Evolutionary conservation across 2,329 filamentous ascomycete species (phyloP), one percentile per base, ranked within the genome.

Genomic region (Cladosporium cucumerinum): DNA sequence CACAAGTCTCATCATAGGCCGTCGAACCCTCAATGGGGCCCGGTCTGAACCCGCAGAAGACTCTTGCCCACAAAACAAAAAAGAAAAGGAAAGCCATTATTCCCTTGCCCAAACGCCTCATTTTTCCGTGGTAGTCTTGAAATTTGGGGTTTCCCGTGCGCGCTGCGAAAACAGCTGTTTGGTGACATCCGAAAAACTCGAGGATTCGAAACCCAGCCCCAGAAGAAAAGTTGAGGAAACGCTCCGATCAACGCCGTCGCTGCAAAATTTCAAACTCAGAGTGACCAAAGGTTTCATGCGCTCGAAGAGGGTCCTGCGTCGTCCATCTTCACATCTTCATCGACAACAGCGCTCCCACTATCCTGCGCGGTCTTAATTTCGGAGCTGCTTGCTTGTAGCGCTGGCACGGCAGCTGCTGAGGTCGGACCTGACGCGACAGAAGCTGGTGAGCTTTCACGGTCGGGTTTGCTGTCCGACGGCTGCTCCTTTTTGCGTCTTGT

Each of bases 401-500:
- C 62, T 5, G 72, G 69, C 48, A 69, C 69, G 11, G 66, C 63
- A 14, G 72, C 71, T 48, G 68, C 70, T 12, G 70, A 69, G 1
- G 69, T 62, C 7, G 60, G 60, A 25, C 60, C 60, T 16, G 60
- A 62, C 18, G 60, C 49, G 11, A 62, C 69, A 11, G 71, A 73
- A 39, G 71, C 71, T 8, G 73, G 73, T 30, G 72, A 74, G 64
- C 71, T 72, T n/a, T 75, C 73, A 2, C 72, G 70, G 16, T 74
- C 70, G 16, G 61, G 48, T 55, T 69, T 70, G 23, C 52, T 60
- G 25, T 71, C 71, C n/a, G 61, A 59, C 12, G 71, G 70, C 55
- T 72, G 70, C 65, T 71, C 70, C 64, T 79, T 80, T 63, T 73
- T 78, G 57, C 80, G 75, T 59, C 77, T 80, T 5, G 80, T 82